phyloP scores from a whole-genome alignment of 352 stramenopile species.

The Phytophthora litchii region DNA sequence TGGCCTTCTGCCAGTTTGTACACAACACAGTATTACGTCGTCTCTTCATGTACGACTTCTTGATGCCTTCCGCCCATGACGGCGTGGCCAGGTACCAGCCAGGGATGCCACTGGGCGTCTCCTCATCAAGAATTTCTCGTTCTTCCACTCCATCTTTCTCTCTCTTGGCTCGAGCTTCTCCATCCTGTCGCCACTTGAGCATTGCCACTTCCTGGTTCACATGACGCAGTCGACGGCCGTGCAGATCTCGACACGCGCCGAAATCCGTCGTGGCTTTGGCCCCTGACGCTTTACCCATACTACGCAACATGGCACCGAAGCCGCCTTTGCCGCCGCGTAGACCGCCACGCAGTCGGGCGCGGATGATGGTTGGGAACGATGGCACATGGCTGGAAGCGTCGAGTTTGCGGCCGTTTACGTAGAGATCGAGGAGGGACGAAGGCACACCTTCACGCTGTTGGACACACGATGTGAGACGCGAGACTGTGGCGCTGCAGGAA shows the following conservation, averaged over 20 bases:
- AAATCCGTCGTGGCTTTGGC: constrained; percentile 80
- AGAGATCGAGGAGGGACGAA: constrained; percentile 56
- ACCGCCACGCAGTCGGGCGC: constrained; percentile 63
- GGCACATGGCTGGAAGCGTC: constrained; percentile 38
- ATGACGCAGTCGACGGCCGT: constrained; percentile 79
- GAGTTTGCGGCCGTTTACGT: constrained; percentile 60
- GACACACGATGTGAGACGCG: constrained; percentile 46
- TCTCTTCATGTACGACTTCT: constrained; percentile 88
- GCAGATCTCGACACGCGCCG: constrained; percentile 79
- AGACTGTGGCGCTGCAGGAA: constrained; percentile 38
- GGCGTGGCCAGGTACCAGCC: constrained; percentile 85
- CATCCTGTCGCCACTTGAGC: constrained; percentile 79
- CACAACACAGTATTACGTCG: constrained; percentile 83
- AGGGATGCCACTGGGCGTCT: constrained; percentile 83
- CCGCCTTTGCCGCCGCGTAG: constrained; percentile 82
- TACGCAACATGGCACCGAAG: constrained; percentile 87
- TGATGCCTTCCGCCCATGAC: constrained; percentile 82
- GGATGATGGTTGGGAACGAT: constrained; percentile 58
- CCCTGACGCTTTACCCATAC: constrained; percentile 73
- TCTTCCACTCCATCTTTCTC: constrained; percentile 62
- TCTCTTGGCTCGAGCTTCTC: constrained; percentile 47
- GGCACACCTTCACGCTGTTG: constrained; percentile 56
- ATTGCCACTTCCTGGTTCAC: constrained; percentile 90
- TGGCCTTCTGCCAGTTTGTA: constrained; percentile 71
- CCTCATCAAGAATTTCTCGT: constrained; percentile 74